Percentiles rank a stretch among this genome's conserved stretches.
phyloP scores from a whole-genome alignment of 2,329 filamentous ascomycete genomes.

The Claviceps arundinis region DNA sequence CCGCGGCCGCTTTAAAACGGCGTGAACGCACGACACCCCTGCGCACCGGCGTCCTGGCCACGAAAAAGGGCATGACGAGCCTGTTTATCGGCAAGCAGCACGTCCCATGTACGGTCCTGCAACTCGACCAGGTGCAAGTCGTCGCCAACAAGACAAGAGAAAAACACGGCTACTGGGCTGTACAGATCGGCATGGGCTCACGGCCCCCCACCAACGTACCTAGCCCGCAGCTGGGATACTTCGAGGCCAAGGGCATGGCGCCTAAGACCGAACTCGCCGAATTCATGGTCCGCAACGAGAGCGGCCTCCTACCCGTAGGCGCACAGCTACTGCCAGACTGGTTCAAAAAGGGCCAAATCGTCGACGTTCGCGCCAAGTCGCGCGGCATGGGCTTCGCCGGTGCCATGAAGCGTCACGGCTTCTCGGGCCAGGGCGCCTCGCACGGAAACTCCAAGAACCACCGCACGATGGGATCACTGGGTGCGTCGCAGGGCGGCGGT shows the following conservation, averaged over 20 bases:
- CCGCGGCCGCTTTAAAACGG: constrained; percentile 46
- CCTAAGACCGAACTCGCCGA: constrained; percentile 77
- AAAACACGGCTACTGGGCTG: constrained; percentile 82
- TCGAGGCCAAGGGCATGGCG: constrained; percentile 64
- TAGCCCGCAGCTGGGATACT: constrained; percentile 79
- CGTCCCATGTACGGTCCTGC: constrained; percentile 79
- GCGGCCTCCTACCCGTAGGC: constrained; percentile 65
- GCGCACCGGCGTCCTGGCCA: constrained; percentile 69
- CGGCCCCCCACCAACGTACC: constrained; percentile 63
- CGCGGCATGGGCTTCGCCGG: constrained; percentile 90
- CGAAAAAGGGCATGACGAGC: constrained; percentile 94
- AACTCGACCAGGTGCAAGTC: constrained; percentile 86
- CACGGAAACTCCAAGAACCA: constrained; percentile 96
- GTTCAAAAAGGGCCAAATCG: constrained; percentile 81
- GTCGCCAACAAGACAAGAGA: constrained; percentile 71
- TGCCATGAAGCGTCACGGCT: constrained; percentile 95
- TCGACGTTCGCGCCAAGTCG: constrained; percentile 69
- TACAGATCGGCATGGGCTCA: constrained; percentile 73
- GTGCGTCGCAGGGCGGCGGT: constrained; percentile 82
- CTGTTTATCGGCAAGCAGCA: constrained; percentile 70
- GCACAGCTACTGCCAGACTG: constrained; percentile 69
- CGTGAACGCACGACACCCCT: constrained; percentile 45
- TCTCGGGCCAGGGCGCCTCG: constrained; percentile 73
- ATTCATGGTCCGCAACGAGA: constrained; percentile 66
- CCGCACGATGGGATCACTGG: constrained; percentile 78